Base-by-base conservation (phyloP, 2,329 filamentous ascomycete genomes). In the Cyphellophora europaea region DNA sequence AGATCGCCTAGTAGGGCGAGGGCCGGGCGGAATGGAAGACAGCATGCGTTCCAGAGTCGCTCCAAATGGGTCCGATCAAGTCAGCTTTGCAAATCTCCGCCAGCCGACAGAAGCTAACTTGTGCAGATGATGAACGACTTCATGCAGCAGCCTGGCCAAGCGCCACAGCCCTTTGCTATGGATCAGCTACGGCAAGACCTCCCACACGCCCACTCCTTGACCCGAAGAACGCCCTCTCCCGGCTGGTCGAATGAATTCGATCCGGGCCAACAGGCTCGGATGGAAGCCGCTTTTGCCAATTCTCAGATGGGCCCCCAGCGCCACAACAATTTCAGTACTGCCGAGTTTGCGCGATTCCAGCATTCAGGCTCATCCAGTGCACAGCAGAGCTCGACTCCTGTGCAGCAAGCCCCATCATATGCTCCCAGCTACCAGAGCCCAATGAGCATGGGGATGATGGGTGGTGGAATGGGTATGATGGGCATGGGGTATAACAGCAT, bases 81-180 rank as follows among this genome's bases (percentile, higher is more conserved):
- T 74, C 32, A 12, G 28, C 21, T 11, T n/a, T 14, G 12, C 21
- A 11, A 11, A 13, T 11, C 8, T 11, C 17, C 25, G 10, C 18
- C 12, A 16, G 11, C 12, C 4, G n/a, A 19, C 10, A 18, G 18
- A n/a, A 31, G 45, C 53, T 59, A 50, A 63, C 43, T 21, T 45
- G 35, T 36, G 4, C 44, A 93, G 85, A 87, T 89, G 80, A 84
- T 94, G 77, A 87, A 93, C 53, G 81, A 86, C 41, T 95, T 95
- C 57, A 72, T 93, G 52, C 86, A 93, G 55, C 82, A 91, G 53
- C n/a, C n/a, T n/a, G n/a, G n/a, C n/a, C 63, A 67, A 3, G 63
- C 68, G 19, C 45, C 42, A 30, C 63, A 67, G 41, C 71, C 74
- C 0, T 79, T 79, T 51, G 73, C 73, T 39, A 77, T 80, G 71